Base-by-base conservation (phyloP, 169 alveolate genomes). In the Eimeria tenella region DNA sequence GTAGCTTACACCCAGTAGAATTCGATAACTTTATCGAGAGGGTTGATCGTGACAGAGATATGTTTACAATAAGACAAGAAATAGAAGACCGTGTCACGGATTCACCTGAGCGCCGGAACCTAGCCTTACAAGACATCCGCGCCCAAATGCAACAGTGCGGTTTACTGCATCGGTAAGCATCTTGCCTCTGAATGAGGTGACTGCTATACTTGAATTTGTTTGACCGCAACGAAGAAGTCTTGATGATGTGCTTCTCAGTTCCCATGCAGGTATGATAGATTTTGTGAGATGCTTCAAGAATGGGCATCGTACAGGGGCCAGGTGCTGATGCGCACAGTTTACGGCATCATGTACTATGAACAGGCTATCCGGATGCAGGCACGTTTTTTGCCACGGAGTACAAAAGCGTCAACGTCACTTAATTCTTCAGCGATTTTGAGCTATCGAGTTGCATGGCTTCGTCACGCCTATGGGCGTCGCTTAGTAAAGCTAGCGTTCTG, bases 241-340 rank as follows among this genome's bases (percentile, higher is more conserved):
- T 23, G 63, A 6, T 23, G 7, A 6, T 42, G 1, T 60, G 95
- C 68, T 21, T 17, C 56, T 62, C 65, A 10, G 49, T 53, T 6
- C 81, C 0, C 19, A 19, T 70, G 58, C 81, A 82, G 93, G 73
- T 81, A 92, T 58, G 95, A 92, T 53, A 23, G 93, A 5, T 92
- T 92, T 60, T 82, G 89, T 62, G 95, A 92, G 25, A 62, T 88
- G 74, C 93, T 92, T 31, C 95, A 92, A 86, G 93, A 92, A 71
- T 92, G 95, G 95, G 95, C 95, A 15, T 92, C 95, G 5, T 92
- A 68, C 62, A 56, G 95, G 58, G 93, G 93, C 19, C 95, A 93
- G 90, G 93, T 83, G 77, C 93, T 93, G 56, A 73, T 73, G 81
- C 93, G 95, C 53, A 93, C 95, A 60, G 93, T 93, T 13, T 60